Base-by-base conservation (phyloP, 148 eudicot genomes). In the Polygonum aviculare region DNA sequence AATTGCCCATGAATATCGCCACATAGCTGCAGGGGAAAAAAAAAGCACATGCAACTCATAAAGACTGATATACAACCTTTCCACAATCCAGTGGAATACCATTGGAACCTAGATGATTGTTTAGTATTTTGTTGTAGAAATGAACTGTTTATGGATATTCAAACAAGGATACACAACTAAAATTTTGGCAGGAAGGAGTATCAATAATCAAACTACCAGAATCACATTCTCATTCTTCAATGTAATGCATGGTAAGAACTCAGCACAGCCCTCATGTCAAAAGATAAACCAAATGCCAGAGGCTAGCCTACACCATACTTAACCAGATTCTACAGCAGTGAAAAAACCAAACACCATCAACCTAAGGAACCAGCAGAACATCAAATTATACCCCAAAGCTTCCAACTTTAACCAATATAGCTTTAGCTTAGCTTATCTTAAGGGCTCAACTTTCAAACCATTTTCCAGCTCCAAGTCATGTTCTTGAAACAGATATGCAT, bases 1-100 rank as follows among this genome's bases (percentile, higher is more conserved):
- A 94, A 92, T 78, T 94, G 96, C 82, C 98, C 98, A 79, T 92
- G 98, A 79, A 94, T 92, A 81, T 94, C 98, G 33, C 98, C 98
- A 79, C 98, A 92, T 75, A 94, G 90, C 97, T 94, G 38, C 47
- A 44, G 47, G 47, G 47, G 8, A 5, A 31, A 6, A 60, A 76
- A 57, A 59, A 67, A 36, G n/a, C 47, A 18, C 1, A 1, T 54
- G 26, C 26, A 54, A 21, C 60, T n/a, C 6, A 60, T 60, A 60
- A 44, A 6, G 10, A 44, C 47, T 41, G 45, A 41, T 41, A 41
- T 41, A 41, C 45, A 41, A 44, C 9, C 11, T 44, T 44, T 44
- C 47, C 47, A 44, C 47, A 44, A 44, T 44, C 2, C 47, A 6
- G 9, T 44, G 47, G 9, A 44, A 1, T 44, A 44, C 6, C 9